A percentile compares a stretch with the other conserved stretches of the same genome.
Conservation (phyloP, 345 rosid species). For the Nasturtium officinale region DNA sequence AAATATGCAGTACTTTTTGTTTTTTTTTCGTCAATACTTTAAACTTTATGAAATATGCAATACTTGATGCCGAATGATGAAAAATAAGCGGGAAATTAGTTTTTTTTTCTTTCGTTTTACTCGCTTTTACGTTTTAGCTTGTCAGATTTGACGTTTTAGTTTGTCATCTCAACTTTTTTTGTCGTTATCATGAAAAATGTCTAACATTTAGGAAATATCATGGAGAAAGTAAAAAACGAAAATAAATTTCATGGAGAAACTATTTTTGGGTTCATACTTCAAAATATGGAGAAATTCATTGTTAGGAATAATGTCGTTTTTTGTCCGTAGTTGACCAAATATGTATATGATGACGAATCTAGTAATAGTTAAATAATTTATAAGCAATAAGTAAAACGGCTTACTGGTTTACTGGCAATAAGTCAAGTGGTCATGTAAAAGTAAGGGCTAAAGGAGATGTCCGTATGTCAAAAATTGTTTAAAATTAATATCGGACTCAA, state of each 20-base stretch:
- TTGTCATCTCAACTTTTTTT: background rate
- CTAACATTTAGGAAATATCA: background rate
- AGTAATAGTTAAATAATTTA: background rate
- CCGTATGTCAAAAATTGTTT: background rate
- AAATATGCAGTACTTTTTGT: too few relatives aligned
- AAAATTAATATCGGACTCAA: background rate
- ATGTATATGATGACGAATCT: background rate
- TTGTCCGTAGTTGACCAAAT: background rate
- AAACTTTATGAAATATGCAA: background rate
- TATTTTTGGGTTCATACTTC: background rate
- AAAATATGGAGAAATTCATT: background rate
- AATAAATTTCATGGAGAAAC: background rate
- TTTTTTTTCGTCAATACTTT: too few relatives aligned
- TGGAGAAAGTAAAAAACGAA: background rate
- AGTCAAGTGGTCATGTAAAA: background rate
- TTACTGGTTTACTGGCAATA: too few relatives aligned
- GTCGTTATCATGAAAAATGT: background rate
- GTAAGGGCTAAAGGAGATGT: background rate
- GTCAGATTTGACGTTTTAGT: slow-evolving; percentile 26
- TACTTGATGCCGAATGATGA: slow-evolving; percentile 11
- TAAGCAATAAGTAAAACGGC: background rate
- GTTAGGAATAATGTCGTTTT: background rate
- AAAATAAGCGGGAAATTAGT: background rate
- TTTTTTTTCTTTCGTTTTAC: background rate
- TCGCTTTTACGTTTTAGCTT: slow-evolving; percentile 2